Base-by-base conservation (phyloP, 306 rosid genomes). In the Malus fusca region DNA sequence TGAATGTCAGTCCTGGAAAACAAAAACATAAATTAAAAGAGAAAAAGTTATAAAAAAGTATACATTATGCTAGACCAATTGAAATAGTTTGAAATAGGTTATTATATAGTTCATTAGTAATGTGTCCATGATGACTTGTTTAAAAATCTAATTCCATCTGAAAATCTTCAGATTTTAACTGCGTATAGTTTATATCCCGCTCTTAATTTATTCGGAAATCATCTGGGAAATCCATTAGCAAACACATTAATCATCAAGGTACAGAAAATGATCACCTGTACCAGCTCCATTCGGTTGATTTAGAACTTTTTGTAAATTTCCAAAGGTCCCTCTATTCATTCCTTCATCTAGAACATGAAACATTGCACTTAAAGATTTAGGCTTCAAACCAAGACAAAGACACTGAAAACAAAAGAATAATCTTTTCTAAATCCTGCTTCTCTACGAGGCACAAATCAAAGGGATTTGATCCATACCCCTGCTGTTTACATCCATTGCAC, bases 1-100 rank as follows among this genome's bases (percentile, higher is more conserved):
- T 73, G 77, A 86, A 85, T 73, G 86, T 79, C 75, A 89, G 28
- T 80, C 87, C 98, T 94, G 83, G 53, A 72, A 84, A 80, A 66
- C 17, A 4, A 75, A 66, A n/a, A 59, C 59, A 68, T 44, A 66
- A 52, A 30, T 10, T 25, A 64, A 71, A 48, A 8, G 43, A 37
- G 43, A 28, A 31, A 9, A 58, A 44, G 28, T 23, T 28, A 13
- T 19, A 53, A 43, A 69, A 51, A 53, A 37, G 64, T 3, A 22
- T 21, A n/a, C 18, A 64, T 18, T 4, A 22, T 65, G 53, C 62
- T 6, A 10, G 11, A 28, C 65, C 30, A 17, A 53, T 51, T 11
- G 31, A 35, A 66, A 71, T 53, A 40, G 43, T 37, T 48, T 11
- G 48, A 35, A 35, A 71, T 53, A 25, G 43, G 25, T 22, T 17